Percentiles rank a stretch among this genome's conserved stretches.
Conservation (phyloP, 192 early-diverging fungal genomes). For the Chytriomyces confervae region DNA sequence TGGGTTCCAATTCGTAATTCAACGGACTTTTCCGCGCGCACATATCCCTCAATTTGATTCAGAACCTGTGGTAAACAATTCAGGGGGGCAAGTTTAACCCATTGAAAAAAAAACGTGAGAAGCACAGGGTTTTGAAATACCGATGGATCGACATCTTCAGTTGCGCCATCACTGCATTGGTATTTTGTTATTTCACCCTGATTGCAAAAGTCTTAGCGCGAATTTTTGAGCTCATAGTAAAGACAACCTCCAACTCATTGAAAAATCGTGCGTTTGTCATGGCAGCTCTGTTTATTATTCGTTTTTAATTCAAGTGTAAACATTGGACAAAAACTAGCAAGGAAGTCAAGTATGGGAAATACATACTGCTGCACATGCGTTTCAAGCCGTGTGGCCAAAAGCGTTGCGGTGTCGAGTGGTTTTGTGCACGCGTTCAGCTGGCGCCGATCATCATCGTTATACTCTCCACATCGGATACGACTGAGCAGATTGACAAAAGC, state of each 20-base stretch:
- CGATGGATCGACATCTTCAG: neutral
- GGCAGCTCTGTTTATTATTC: neutral
- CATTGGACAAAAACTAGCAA: no score
- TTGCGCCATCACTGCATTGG: slow-evolving; percentile 5
- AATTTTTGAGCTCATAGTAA: no score
- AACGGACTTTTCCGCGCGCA: neutral
- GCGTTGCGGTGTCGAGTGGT: neutral
- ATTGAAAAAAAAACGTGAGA: neutral
- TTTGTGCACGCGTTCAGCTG: slow-evolving; percentile 21
- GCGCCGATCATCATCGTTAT: neutral
- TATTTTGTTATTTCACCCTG: slow-evolving; percentile 3
- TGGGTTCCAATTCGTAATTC: slow-evolving; percentile 22
- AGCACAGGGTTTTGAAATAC: neutral
- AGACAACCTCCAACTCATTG: neutral
- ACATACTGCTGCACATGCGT: slow-evolving; percentile 7
- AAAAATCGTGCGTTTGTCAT: slow-evolving; percentile 12
- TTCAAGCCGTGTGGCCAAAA: slow-evolving; percentile 6
- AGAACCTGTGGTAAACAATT: no score
- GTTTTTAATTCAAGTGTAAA: neutral
- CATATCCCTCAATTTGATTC: slow-evolving; percentile 3
- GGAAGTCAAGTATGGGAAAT: neutral
- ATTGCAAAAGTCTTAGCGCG: no score
- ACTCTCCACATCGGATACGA: slow-evolving; percentile 9
- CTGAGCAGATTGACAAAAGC: slow-evolving; percentile 26
- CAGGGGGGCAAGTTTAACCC: neutral